A percentile compares a stretch with the other conserved stretches of the same genome.
These are phyloP conservation scores for Diutina siamensis DNA, from an alignment of 1,139 yeast genomes.

Conservation along the genomic window DNA sequence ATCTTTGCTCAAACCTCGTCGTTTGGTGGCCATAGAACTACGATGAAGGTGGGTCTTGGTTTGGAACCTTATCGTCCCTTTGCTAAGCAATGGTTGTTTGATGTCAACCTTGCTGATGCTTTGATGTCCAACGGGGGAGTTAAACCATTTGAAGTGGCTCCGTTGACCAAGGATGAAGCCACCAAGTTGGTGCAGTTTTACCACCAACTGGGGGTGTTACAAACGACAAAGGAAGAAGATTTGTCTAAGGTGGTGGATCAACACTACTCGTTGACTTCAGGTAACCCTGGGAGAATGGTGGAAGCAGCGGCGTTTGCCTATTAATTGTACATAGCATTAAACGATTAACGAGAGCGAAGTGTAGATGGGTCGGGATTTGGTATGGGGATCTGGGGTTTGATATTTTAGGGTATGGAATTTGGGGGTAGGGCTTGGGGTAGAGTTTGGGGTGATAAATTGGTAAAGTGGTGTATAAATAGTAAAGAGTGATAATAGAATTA, in stretches of 20 bases:
- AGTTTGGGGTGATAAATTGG: too few relatives aligned
- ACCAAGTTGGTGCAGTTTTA: constrained; percentile 41
- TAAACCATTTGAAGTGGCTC: constrained; percentile 34
- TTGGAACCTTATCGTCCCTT: constrained; percentile 47
- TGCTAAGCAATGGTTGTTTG: constrained; percentile 38
- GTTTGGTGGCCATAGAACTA: constrained; percentile 21
- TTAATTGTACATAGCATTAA: constrained; percentile 3
- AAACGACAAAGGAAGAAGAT: constrained; percentile 7
- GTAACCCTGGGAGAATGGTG: neutral
- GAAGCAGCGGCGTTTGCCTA: constrained; percentile 5
- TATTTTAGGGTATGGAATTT: too few relatives aligned
- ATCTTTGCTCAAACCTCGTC: constrained; percentile 47
- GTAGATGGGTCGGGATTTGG: neutral
- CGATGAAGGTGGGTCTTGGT: constrained; percentile 54
- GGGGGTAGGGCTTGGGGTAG: too few relatives aligned
- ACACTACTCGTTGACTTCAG: neutral
- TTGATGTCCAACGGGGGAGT: constrained; percentile 39
- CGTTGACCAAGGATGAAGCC: constrained; percentile 45
- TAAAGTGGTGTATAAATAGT: too few relatives aligned
- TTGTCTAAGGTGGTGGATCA: neutral
- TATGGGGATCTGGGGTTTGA: too few relatives aligned
- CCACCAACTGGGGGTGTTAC: constrained; percentile 42
- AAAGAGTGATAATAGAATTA: too few relatives aligned
- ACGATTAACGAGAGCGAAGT: neutral
- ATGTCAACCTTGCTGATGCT: constrained; percentile 38